Base-by-base conservation (phyloP, 106 monocot species). In the Acorus calamus region DNA sequence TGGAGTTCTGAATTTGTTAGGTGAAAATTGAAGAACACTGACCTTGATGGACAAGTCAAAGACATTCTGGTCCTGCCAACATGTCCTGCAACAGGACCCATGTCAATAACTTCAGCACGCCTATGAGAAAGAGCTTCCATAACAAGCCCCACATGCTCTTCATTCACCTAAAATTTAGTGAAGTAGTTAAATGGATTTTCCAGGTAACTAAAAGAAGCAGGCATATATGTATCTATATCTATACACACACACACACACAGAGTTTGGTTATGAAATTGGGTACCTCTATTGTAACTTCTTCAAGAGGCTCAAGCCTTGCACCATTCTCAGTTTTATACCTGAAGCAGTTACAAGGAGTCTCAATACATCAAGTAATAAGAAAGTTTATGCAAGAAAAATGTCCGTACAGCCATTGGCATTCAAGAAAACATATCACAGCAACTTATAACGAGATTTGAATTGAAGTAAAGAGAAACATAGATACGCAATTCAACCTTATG, bases 261-360 rank as follows among this genome's bases (percentile, higher is more conserved):
- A 14, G 11, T 13, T 61, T 55, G 1, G 11, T 50, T 51, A 4
- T 44, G 58, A 41, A 5, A 58, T 44, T 42, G 14, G 53, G 47
- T 76, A 98, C 96, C 91, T 98, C 96, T 59, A 98, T 83, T 59
- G 96, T 91, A 41, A 98, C 96, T 98, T 98, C 96, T 68, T 98
- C 96, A 45, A 98, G 87, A 46, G 96, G 96, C 65, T 98, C 96
- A 69, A 98, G 73, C 62, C 74, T 88, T 66, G 70, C 78, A 46
- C 77, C 81, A 13, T 83, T 79, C 57, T 91, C 88, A 62, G 67
- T 82, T 77, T 91, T 98, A 66, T 98, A 98, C 94, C 94, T 96
- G 69, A n/a, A 12, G 12, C 55, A 58, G 53, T 10, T 47, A 64
- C 14, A n/a, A 10, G 42, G 57, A 6, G 57, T 12, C 67, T 54